Evolutionary conservation across 371 early-diverging fungal species (phyloP), one percentile per base, ranked within the genome.

Genomic region (Mucor indicus): DNA sequence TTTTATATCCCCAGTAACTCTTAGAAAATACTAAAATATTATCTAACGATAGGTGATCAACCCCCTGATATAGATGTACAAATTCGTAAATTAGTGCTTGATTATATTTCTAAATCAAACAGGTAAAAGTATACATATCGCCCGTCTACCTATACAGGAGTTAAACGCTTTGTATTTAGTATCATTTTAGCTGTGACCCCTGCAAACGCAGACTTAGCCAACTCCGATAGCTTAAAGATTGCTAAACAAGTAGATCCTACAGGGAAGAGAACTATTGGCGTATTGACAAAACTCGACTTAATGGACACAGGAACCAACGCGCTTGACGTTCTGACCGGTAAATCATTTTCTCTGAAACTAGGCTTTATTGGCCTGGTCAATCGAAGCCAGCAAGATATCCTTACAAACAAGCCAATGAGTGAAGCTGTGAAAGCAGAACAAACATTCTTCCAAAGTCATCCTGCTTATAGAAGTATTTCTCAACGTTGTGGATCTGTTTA

Each of bases 231-330:
- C 50, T 75, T 97, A 41, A 91, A 93, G 67, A 60, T 95, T 37
- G 95, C 96, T 3, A 85, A 91, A 44, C 86, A 89, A 53, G 92
- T 91, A 15, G 97, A 95, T 77, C 89, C 92, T 11, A 85, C 85
- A 57, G 89, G 86, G 60, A 55, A 50, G 35, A 78, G 96, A 52
- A 96, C 96, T 0, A 84, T 95, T 25, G 95, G 95, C 41, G 94
- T 97, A 3, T 68, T 97, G 40, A 96, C 96, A 36, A 97, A 97
- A 69, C 67, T 96, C 36, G 97, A 97, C 69, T 66, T 97, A 45
- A 95, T 97, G 96, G 97, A 96, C 64, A 83, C 84, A 27, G 96
- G 95, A 27, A 94, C 95, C 27, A 88, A 93, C 64, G 90, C 93
- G 20, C 63, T 92, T 36, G 91, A 95, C 44, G 81, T 94, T 23